Base-by-base conservation (phyloP, 805 yeast species). In the Monosporozyma unispora region DNA sequence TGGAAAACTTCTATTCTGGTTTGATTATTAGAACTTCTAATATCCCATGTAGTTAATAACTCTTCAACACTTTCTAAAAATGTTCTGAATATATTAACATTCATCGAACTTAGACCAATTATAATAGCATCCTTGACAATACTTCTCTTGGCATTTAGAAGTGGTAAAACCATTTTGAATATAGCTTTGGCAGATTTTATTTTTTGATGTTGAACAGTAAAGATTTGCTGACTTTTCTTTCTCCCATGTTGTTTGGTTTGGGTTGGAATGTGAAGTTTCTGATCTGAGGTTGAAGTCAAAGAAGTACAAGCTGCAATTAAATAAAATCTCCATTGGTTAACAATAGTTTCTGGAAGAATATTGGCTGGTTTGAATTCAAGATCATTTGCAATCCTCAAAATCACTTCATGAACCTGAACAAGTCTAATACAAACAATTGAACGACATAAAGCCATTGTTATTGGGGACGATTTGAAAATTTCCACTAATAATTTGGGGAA, bases 111-210 rank as follows among this genome's bases (percentile, higher is more conserved):
- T 48, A 95, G 67, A 0, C 98, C 98, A 2, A 84, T 71, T n/a
- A 89, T 88, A 14, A 90, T 81, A 0, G 97, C 93, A 54, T 90
- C 96, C 52, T 87, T 74, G 8, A 93, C 78, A 54, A 80, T 72
- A 2, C 76, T 73, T 52, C 86, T 87, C 1, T 81, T 79, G 0
- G 89, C 80, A 27, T 78, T 81, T 45, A 93, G 66, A 27, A 93
- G 70, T 0, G 97, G 97, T 37, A 88, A 71, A 0, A 88, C 90
- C 83, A 93, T 81, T 50, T 83, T 77, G 69, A 93, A 93, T 2
- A 93, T 82, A 0, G 96, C 83, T 51, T 84, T 82, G 0, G 96
- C 97, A 52, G 96, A 87, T 1, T 96, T 90, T 49, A 93, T 90
- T 46, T 87, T 84, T 61, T 89, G 95, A 57, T 87, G 95, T 58